These are phyloP conservation scores for Pichia cactophila DNA, from an alignment of 1,139 yeast species.

Conservation along the genomic window DNA sequence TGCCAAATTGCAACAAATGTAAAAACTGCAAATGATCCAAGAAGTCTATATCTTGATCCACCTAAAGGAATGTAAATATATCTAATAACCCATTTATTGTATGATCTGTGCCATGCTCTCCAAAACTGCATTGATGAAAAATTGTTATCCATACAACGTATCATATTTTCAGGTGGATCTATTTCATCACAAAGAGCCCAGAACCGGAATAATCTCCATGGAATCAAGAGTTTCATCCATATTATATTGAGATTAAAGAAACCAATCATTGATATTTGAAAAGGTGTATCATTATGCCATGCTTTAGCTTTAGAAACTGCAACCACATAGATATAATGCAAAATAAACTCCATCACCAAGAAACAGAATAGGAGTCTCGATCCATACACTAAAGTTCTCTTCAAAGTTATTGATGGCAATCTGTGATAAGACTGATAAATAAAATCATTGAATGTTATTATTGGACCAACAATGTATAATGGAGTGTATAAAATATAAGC, in stretches of 20 bases:
- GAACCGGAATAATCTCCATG: conserved; percentile 91
- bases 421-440: conserved; percentile 56
- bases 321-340: conserved; percentile 87
- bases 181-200: conserved; percentile 90
- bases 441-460: conserved; percentile 86
- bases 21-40: conserved; percentile 81
- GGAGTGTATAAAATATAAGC: conserved; percentile 84
- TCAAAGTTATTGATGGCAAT: conserved; percentile 45
- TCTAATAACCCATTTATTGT: conserved; percentile 80
- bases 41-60: conserved; percentile 59
- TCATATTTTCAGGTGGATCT: conserved; percentile 97
- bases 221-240: conserved; percentile 87
- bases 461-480: conserved; percentile 89
- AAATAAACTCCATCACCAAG: conserved; percentile 76
- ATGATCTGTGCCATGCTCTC: conserved; percentile 98
- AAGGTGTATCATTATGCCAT: conserved; percentile 85
- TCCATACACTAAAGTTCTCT: conserved; percentile 55
- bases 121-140: conserved; percentile 90
- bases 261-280: conserved; percentile 92
- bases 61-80: conserved; percentile 83
- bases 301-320: conserved; percentile 87
- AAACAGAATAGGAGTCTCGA: conserved; percentile 64
- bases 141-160: conserved; percentile 90
- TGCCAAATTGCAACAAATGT: conserved; percentile 98
- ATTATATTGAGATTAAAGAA: conserved; percentile 81